A percentile compares a stretch with the other conserved stretches of the same genome.
Conservation (phyloP, 2,329 filamentous ascomycete genomes). For the Fusarium sp. region DNA sequence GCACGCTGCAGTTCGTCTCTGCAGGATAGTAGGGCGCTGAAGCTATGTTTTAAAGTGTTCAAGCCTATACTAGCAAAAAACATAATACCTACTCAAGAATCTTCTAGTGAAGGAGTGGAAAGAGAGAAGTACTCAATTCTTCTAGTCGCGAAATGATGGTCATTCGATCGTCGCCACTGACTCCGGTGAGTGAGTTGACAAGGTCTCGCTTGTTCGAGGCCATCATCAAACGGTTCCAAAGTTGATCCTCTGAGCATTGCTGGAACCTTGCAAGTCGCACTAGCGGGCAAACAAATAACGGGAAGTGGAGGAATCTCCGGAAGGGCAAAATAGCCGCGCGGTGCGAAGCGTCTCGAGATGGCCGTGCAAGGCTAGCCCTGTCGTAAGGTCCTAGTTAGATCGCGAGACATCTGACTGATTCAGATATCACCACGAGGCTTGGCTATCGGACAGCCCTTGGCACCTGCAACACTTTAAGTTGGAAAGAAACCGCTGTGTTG, state of each 20-base stretch:
- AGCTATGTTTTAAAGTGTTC: background rate
- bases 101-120: background rate
- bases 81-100: background rate
- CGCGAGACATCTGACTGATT: conserved; percentile 26
- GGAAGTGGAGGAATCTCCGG: conserved; percentile 7
- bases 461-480: conserved; percentile 3
- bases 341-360: conserved; percentile 35
- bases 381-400: conserved; percentile 8
- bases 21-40: conserved; percentile 11
- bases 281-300: conserved; percentile 23
- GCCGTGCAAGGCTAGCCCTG: conserved; percentile 10
- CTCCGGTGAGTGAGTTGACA: background rate
- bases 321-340: conserved; percentile 26
- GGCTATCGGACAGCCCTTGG: conserved; percentile 1
- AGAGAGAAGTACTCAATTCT: background rate
- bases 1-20: conserved; percentile 3
- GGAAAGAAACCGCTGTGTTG: conserved; percentile 6
- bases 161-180: background rate
- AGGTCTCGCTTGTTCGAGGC: background rate
- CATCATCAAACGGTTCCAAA: background rate
- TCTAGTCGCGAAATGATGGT: background rate
- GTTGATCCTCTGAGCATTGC: conserved; percentile 29
- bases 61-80: background rate
- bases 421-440: conserved; percentile 24
- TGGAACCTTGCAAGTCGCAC: conserved; percentile 14